Evolutionary conservation across 169 alveolate species (phyloP).

Genomic region (Condylostoma magnum): DNA sequence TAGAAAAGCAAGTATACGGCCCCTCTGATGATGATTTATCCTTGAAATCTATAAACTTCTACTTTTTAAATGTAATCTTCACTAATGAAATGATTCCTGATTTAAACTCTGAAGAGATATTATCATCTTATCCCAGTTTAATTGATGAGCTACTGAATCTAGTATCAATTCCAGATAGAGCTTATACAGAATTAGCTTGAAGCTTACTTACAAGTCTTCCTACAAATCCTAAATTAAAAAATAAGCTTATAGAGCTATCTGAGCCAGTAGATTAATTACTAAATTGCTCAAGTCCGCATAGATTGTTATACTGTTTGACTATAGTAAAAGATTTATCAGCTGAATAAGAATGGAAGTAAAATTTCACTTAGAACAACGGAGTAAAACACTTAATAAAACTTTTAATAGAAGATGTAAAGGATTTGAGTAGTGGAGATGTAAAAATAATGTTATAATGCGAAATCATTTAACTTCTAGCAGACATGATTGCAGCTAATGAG

Average conservation of each 20-base stretch:
- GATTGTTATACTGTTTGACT: conserved; percentile 22
- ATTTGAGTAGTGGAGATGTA: too few species aligned
- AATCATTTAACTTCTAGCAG: too few species aligned
- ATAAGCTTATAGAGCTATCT: background rate
- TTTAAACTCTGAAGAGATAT: background rate
- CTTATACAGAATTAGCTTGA: conserved; percentile 8
- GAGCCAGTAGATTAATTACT: background rate
- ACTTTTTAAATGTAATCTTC: background rate
- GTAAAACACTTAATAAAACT: conserved; percentile 25
- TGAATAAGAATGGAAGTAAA: conserved; percentile 42
- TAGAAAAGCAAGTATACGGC: background rate
- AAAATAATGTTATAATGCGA: too few species aligned
- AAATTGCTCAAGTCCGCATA: conserved; percentile 9
- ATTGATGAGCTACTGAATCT: background rate
- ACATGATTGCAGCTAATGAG: too few species aligned
- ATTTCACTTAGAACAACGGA: conserved; percentile 52
- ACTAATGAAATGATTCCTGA: background rate
- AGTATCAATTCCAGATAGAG: background rate
- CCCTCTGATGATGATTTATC: conserved; percentile 3
- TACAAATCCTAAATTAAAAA: background rate
- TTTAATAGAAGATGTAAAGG: conserved; percentile 17
- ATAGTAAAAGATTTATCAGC: conserved; percentile 18
- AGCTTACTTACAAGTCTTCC: background rate
- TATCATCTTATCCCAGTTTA: background rate
- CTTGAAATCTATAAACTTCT: background rate